Evolutionary conservation across 495 filamentous ascomycete genomes (phyloP).

Genomic region (Lasiosphaeriaceae sp.): DNA sequence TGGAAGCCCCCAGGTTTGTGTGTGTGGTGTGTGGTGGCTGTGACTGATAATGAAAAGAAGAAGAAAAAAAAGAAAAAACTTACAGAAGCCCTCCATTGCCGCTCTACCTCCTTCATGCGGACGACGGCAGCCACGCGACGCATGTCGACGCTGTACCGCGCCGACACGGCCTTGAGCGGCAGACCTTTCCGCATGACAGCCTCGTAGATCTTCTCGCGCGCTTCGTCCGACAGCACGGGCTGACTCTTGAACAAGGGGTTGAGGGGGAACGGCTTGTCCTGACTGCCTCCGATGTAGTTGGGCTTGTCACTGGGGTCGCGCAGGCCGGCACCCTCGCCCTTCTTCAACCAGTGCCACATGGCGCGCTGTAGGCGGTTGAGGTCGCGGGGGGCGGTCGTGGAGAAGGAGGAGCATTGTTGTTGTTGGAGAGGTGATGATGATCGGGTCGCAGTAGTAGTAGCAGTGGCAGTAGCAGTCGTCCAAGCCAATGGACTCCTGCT

Average conservation of each 20-base stretch:
- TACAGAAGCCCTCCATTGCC: constrained; percentile 69
- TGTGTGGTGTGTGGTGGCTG: no score
- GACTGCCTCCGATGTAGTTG: constrained; percentile 9
- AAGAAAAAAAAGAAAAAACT: constrained; percentile 28
- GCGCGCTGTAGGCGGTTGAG: constrained; percentile 13
- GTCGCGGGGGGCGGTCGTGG: constrained; percentile 19
- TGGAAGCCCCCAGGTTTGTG: constrained; percentile 15
- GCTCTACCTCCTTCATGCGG: constrained; percentile 82
- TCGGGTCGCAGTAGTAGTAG: no score
- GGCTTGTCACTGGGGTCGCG: neutral
- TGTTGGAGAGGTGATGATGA: neutral
- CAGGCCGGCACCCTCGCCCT: constrained; percentile 1
- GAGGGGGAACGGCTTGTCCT: constrained; percentile 54
- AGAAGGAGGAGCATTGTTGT: constrained; percentile 15
- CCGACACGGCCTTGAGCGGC: constrained; percentile 75
- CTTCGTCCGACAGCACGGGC: constrained; percentile 68
- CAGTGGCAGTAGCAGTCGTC: neutral
- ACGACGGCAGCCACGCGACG: constrained; percentile 85
- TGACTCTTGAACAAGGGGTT: constrained; percentile 71
- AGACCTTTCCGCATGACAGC: constrained; percentile 59
- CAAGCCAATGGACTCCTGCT: neutral
- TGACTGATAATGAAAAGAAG: constrained; percentile 2
- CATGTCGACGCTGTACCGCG: constrained; percentile 73
- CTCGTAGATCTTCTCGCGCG: constrained; percentile 71
- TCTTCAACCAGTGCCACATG: constrained; percentile 16